These are phyloP conservation scores for Cyclotella baltica DNA, from an alignment of 108 stramenopile genomes.

Conservation along the genomic window DNA sequence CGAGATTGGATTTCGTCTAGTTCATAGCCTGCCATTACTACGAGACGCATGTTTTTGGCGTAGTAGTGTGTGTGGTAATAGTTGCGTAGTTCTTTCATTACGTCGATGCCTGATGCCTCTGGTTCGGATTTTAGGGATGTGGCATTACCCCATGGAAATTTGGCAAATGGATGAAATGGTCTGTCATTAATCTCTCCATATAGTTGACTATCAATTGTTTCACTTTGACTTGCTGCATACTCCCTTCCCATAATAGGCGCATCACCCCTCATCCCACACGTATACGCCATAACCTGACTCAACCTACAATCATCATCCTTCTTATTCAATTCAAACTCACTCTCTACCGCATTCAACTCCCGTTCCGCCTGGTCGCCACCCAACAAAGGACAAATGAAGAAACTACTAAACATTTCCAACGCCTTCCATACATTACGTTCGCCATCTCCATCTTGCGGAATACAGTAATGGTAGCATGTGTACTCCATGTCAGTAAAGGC, in stretches of 20 bases:
- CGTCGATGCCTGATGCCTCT: constrained; percentile 61
- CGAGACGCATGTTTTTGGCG: constrained; percentile 87
- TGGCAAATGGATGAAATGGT: constrained; percentile 67
- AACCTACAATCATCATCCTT: constrained; percentile 79
- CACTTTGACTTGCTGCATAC: too few relatives aligned
- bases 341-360: constrained; percentile 97
- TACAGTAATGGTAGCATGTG: constrained; percentile 94
- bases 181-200: too few relatives aligned
- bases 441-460: constrained; percentile 70
- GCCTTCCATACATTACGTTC: constrained; percentile 73
- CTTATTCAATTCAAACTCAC: constrained; percentile 91
- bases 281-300: constrained; percentile 76
- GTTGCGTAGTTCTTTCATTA: constrained; percentile 69
- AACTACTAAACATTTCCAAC: constrained; percentile 94
- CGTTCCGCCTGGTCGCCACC: constrained; percentile 80
- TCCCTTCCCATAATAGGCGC: constrained; percentile 49
- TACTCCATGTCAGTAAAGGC: constrained; percentile 95
- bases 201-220: too few relatives aligned
- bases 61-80: constrained; percentile 87
- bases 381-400: constrained; percentile 94
- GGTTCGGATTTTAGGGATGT: constrained; percentile 70
- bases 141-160: constrained; percentile 88
- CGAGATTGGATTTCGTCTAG: constrained; percentile 77
- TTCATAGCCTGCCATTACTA: constrained; percentile 88
- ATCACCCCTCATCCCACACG: constrained; percentile 60